A percentile compares a stretch with the other conserved stretches of the same genome.
Evolutionary conservation across 768 basidiomycete genomes (phyloP).

Genomic region (Tricholoma hemisulphureum): DNA sequence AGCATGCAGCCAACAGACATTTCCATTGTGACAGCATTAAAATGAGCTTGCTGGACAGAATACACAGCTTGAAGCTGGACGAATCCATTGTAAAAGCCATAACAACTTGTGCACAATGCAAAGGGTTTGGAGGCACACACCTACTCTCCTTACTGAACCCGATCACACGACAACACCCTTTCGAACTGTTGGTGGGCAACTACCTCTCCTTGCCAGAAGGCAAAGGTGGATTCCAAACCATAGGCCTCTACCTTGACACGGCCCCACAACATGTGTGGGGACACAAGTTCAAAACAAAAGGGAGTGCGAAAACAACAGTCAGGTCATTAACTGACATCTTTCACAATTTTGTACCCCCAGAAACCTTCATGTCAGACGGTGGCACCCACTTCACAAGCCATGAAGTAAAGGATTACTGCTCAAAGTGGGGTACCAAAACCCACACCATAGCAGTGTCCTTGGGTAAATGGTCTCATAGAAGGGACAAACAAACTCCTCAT

Average conservation of each 20-base stretch:
- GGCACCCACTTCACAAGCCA: background rate
- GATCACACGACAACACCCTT: background rate
- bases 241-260: constrained; percentile 25
- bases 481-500: constrained; percentile 32
- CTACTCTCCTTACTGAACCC: constrained; percentile 34
- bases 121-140: constrained; percentile 30
- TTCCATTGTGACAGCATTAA: background rate
- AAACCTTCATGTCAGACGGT: constrained; percentile 31
- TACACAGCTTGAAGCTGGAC: background rate
- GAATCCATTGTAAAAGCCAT: background rate
- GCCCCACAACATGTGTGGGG: constrained; percentile 31
- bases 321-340: constrained; percentile 11
- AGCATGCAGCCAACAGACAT: background rate
- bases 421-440: constrained; percentile 9
- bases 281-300: constrained; percentile 22
- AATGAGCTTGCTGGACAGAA: background rate
- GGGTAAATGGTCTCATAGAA: constrained; percentile 36
- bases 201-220: constrained; percentile 25
- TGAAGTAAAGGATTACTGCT: constrained; percentile 30
- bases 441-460: background rate
- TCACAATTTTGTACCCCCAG: constrained; percentile 10
- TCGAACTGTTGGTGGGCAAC: too few species aligned
- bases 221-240: constrained; percentile 24
- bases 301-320: background rate
- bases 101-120: constrained; percentile 17